A percentile compares a stretch with the other conserved stretches of the same genome.
phyloP scores from a whole-genome alignment of 768 basidiomycete genomes.

The Imleria badia region DNA sequence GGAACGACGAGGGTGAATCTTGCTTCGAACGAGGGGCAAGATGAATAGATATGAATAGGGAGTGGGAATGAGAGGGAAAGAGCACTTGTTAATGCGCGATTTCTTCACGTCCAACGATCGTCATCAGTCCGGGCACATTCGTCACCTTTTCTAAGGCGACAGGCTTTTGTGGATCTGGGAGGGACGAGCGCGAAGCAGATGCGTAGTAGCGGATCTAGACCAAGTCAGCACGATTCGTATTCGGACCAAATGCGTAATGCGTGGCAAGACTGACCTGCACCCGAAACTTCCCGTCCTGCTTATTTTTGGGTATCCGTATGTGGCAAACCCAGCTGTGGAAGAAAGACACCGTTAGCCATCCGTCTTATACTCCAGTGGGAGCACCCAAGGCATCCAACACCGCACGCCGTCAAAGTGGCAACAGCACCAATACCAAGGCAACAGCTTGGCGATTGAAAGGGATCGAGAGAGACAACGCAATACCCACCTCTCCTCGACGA shows the following conservation, averaged over 20 bases:
- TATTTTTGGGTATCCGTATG: constrained; percentile 53
- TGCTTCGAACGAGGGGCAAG: not conserved
- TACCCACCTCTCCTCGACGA: constrained; percentile 71
- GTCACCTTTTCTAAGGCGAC: constrained; percentile 60
- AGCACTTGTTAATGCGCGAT: constrained; percentile 10
- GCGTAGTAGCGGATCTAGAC: constrained; percentile 63
- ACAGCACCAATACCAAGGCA: not conserved
- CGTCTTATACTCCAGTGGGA: not conserved
- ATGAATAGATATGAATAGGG: not conserved
- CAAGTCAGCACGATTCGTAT: not conserved
- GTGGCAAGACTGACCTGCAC: constrained; percentile 48
- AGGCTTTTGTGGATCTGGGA: constrained; percentile 57
- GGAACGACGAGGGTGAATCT: not conserved
- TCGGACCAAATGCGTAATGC: not conserved
- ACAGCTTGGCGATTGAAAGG: not conserved
- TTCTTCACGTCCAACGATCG: constrained; percentile 50
- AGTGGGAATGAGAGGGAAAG: not conserved
- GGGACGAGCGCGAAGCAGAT: constrained; percentile 50
- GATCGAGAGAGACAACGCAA: not conserved
- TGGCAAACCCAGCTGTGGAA: constrained; percentile 59
- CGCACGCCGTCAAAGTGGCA: not conserved
- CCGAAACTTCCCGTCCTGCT: constrained; percentile 51
- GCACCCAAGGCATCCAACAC: not conserved
- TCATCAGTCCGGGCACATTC: constrained; percentile 75
- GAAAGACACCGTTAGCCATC: constrained; percentile 1